Evolutionary conservation across 2,329 filamentous ascomycete genomes (phyloP).

Genomic region (Fusarium sp.): DNA sequence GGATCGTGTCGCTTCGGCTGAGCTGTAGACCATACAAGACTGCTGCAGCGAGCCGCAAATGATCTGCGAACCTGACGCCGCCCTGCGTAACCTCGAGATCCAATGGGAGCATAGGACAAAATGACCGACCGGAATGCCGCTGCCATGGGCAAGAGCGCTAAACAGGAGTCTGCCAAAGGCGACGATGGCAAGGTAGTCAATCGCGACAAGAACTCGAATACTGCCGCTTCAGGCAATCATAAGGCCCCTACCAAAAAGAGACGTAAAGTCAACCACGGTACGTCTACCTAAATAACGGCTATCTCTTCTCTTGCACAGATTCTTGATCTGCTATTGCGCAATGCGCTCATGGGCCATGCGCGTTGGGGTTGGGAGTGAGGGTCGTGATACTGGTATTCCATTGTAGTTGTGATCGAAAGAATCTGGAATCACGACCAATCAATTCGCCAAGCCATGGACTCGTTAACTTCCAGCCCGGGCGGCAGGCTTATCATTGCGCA

Average conservation of each 20-base stretch:
- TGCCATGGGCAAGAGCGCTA: slow-evolving; percentile 48
- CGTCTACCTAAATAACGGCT: slow-evolving; percentile 49
- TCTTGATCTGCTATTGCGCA: not conserved
- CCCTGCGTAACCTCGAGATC: slow-evolving; percentile 49
- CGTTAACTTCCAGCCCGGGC: slow-evolving; percentile 17
- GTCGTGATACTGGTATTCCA: slow-evolving; percentile 16
- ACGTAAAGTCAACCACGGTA: slow-evolving; percentile 91
- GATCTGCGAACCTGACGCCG: slow-evolving; percentile 45
- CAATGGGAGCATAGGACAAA: slow-evolving; percentile 49
- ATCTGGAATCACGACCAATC: slow-evolving; percentile 21
- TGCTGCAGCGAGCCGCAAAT: slow-evolving; percentile 48
- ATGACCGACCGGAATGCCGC: slow-evolving; percentile 50
- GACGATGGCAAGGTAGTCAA: slow-evolving; percentile 47
- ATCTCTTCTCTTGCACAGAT: not conserved
- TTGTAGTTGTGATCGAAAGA: slow-evolving; percentile 27
- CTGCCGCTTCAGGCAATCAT: slow-evolving; percentile 42
- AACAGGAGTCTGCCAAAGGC: slow-evolving; percentile 40
- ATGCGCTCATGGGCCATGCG: slow-evolving; percentile 5
- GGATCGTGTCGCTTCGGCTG: slow-evolving; percentile 40
- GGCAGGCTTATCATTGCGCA: slow-evolving; percentile 20
- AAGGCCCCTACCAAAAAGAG: slow-evolving; percentile 84
- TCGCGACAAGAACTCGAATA: slow-evolving; percentile 44
- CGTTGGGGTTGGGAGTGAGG: slow-evolving; percentile 10
- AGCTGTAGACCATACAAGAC: slow-evolving; percentile 38
- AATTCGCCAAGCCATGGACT: slow-evolving; percentile 15